Conservation (phyloP, 306 rosid species). For the Dryas octopetala region DNA sequence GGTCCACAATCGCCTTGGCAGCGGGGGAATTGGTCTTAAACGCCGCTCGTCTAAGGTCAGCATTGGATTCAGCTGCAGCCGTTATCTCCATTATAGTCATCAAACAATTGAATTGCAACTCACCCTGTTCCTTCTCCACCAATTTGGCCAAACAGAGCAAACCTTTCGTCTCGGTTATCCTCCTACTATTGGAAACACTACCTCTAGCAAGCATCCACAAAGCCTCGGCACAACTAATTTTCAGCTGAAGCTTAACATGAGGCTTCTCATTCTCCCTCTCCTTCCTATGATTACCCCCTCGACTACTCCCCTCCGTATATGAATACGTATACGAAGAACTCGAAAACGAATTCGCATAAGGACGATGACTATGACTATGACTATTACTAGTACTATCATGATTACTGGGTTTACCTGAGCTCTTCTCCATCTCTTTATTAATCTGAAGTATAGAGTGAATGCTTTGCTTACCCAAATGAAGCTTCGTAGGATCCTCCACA, state of each 20-base stretch:
- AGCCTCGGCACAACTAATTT: slow-evolving; percentile 62
- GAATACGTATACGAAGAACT: slow-evolving; percentile 30
- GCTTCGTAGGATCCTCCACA: slow-evolving; percentile 36
- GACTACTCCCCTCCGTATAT: slow-evolving; percentile 52
- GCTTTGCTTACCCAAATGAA: slow-evolving; percentile 53
- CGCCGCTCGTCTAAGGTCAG: slow-evolving; percentile 65
- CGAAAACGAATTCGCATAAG: slow-evolving; percentile 29
- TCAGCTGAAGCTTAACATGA: slow-evolving; percentile 52
- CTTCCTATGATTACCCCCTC: slow-evolving; percentile 51
- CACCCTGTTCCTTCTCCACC: slow-evolving; percentile 69
- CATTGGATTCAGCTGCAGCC: slow-evolving; percentile 62
- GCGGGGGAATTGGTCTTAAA: slow-evolving; percentile 71
- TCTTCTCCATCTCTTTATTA: slow-evolving; percentile 60
- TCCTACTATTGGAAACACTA: slow-evolving; percentile 63
- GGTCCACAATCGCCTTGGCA: slow-evolving; percentile 80
- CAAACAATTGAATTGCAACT: slow-evolving; percentile 67
- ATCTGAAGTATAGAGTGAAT: slow-evolving; percentile 57
- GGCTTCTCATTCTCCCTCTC: slow-evolving; percentile 82
- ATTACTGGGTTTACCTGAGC: slow-evolving; percentile 17
- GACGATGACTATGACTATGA: not conserved
- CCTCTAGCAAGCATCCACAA: slow-evolving; percentile 78
- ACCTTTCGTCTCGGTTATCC: slow-evolving; percentile 77
- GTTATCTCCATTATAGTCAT: slow-evolving; percentile 75
- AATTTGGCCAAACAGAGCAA: slow-evolving; percentile 80
- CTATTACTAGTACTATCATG: not conserved